These are phyloP conservation scores for Cochlearia excelsa DNA, from an alignment of 345 rosid species.

Conservation along the genomic window DNA sequence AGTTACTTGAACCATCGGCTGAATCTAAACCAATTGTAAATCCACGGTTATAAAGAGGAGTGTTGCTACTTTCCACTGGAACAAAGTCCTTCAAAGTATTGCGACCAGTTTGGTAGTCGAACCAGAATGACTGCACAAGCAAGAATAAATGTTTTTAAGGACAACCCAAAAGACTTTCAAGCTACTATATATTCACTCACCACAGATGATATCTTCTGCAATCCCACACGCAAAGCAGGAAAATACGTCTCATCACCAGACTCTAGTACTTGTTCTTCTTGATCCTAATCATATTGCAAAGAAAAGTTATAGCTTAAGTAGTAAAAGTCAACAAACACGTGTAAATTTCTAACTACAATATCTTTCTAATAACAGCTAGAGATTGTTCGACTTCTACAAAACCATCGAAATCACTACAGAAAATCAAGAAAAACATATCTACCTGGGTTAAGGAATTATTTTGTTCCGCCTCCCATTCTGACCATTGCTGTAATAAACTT, in stretches of 20 bases:
- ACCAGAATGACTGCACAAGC: conserved; percentile 75
- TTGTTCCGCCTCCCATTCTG: conserved; percentile 80
- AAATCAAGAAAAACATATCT: conserved; percentile 12
- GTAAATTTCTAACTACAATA: background rate
- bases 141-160: conserved; percentile 16
- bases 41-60: conserved; percentile 93
- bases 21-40: conserved; percentile 73
- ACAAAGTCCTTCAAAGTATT: conserved; percentile 33
- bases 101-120: conserved; percentile 59
- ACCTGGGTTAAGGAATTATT: conserved; percentile 45
- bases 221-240: conserved; percentile 74
- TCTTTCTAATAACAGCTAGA: background rate
- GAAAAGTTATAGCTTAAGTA: conserved; percentile 2
- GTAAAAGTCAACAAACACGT: background rate
- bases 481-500: conserved; percentile 81
- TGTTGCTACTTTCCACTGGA: conserved; percentile 48
- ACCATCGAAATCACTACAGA: conserved; percentile 1
- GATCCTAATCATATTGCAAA: conserved; percentile 50
- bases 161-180: background rate
- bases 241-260: conserved; percentile 87
- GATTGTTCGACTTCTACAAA: background rate
- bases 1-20: conserved; percentile 56
- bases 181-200: conserved; percentile 42
- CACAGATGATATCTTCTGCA: conserved; percentile 63
- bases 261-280: conserved; percentile 49